phyloP scores from a whole-genome alignment of 345 rosid genomes.

The Physaria fendleri region DNA sequence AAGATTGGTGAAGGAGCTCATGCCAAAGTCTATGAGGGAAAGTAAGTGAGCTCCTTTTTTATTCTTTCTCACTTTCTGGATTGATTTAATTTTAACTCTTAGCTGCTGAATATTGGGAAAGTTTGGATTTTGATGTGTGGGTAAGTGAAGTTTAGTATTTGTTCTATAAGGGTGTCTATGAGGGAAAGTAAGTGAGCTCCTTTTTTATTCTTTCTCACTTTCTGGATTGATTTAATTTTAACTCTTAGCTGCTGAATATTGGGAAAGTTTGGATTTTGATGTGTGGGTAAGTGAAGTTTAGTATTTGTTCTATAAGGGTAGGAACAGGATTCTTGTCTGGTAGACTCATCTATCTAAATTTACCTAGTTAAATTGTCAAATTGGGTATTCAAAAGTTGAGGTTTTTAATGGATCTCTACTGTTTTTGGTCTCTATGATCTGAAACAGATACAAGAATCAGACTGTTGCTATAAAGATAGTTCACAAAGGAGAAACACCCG shows the following conservation, averaged over 20 bases:
- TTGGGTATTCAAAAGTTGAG: neutral
- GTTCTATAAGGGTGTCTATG: no score
- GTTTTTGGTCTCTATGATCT: neutral
- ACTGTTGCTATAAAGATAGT: conserved; percentile 86
- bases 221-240: neutral
- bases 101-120: neutral
- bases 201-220: neutral
- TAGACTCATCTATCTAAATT: neutral
- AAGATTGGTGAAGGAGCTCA: conserved; percentile 98
- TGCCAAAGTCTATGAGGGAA: conserved; percentile 97
- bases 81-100: neutral
- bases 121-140: conserved; percentile 16
- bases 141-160: neutral
- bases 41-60: conserved; percentile 64
- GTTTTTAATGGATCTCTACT: conserved; percentile 5
- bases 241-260: neutral
- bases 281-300: neutral
- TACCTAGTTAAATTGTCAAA: neutral
- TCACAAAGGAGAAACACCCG: conserved; percentile 76
- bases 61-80: neutral
- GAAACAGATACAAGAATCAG: conserved; percentile 66
- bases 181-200: conserved; percentile 91
- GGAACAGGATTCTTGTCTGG: neutral
- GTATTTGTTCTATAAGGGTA: neutral
- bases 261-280: conserved; percentile 16